Conservation (phyloP, 1,284 basidiomycete species). For the Melampsora occidentalis region DNA sequence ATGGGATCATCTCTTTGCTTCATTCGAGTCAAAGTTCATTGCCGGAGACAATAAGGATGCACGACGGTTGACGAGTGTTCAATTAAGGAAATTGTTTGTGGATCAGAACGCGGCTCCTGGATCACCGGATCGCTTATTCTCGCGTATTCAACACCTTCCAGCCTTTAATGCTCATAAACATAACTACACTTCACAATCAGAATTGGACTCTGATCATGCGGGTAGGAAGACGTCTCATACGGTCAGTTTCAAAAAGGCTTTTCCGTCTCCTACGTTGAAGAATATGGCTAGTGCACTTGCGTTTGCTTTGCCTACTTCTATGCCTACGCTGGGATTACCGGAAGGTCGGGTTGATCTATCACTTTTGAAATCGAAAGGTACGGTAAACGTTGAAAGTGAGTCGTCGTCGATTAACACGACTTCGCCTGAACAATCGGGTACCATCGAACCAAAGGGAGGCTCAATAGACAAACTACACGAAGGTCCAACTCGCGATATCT, state of each 20-base stretch:
- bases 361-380: slow-evolving; percentile 9
- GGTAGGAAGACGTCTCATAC: slow-evolving; percentile 23
- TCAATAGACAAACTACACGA: background rate
- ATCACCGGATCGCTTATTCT: slow-evolving; percentile 49
- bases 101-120: slow-evolving; percentile 53
- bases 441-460: background rate
- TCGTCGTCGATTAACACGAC: background rate
- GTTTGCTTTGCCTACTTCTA: slow-evolving; percentile 39
- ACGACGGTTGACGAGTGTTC: slow-evolving; percentile 53
- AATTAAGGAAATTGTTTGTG: slow-evolving; percentile 59
- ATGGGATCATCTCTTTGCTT: slow-evolving; percentile 81
- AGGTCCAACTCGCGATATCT: background rate
- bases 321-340: slow-evolving; percentile 33
- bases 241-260: slow-evolving; percentile 36
- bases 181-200: slow-evolving; percentile 43
- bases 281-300: slow-evolving; percentile 41
- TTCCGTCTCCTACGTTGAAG: slow-evolving; percentile 41
- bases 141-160: slow-evolving; percentile 24
- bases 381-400: background rate
- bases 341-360: slow-evolving; percentile 1
- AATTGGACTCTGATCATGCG: slow-evolving; percentile 42
- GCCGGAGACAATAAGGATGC: slow-evolving; percentile 55
- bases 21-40: slow-evolving; percentile 52
- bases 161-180: slow-evolving; percentile 29
- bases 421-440: background rate